Evolutionary conservation across 2,329 filamentous ascomycete genomes (phyloP), one percentile per base, ranked within the genome.

Genomic region (Stylonectria norvegica): DNA sequence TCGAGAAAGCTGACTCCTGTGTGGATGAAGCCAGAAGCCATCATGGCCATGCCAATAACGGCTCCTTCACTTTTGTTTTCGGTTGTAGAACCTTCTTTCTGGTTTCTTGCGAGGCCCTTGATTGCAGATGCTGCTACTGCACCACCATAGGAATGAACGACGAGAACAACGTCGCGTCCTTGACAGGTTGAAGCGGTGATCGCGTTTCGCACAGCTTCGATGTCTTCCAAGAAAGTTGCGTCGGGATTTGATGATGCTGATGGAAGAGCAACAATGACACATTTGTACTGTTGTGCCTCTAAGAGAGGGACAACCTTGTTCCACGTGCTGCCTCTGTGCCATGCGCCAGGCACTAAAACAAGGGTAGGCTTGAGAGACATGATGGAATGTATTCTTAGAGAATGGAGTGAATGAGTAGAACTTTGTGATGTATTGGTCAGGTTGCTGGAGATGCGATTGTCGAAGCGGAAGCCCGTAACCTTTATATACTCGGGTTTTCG

Each of bases 71-170:
- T 2, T 6, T 22, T 18, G 25, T 27, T 11, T 3, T 34, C 11
- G 30, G 37, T 25, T 15, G 36, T 12, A 17, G 40, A 20, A 27
- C 22, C 30, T 4, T 27, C 35, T 14, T 53, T 42, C 4, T 27
- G 40, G 20, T 43, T 38, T 20, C 49, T 39, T 0, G 69, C 55
- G 35, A 75, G 58, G 5, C 62, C 69, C 43, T 67, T 69, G 50
- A 74, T 56, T 2, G 70, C 69, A 45, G 70, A 73, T 45, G 59
- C 61, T 30, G 66, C 71, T 1, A 72, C 66, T 29, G 67, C 60
- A 16, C 72, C 71, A 20, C 72, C 72, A 40, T 73, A 76, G 0
- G 71, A 74, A 53, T 76, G 72, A 2, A 61, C 65, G 3, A 73
- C 50, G 5, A 77, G 58, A 4, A 76, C 57, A 2, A 76, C 71